Percentiles rank a stretch among this genome's conserved stretches.
Evolutionary conservation across 192 early-diverging fungal species (phyloP).

Genomic region (Glomus cerebriforme): DNA sequence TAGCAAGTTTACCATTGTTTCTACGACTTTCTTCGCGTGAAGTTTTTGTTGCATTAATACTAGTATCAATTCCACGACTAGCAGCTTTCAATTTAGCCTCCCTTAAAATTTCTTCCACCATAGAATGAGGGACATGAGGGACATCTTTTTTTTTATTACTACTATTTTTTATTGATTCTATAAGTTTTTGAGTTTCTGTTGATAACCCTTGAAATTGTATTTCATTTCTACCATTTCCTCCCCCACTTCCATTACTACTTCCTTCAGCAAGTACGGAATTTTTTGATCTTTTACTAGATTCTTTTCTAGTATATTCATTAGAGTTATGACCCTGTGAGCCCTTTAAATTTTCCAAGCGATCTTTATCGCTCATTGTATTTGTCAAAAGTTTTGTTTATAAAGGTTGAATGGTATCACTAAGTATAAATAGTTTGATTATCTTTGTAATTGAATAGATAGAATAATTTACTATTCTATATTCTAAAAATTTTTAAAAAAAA

Average conservation of each 20-base stretch:
- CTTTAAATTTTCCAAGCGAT: neutral
- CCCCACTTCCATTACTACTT: neutral
- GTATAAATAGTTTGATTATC: no score
- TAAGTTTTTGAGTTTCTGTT: slow-evolving; percentile 18
- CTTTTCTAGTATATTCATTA: neutral
- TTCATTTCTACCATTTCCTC: neutral
- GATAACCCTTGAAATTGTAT: neutral
- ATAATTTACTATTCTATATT: no score
- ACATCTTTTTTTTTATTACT: neutral
- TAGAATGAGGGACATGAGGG: neutral
- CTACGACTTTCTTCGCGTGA: neutral
- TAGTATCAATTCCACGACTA: neutral
- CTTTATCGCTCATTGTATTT: neutral
- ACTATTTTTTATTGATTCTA: slow-evolving; percentile 4
- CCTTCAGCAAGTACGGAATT: neutral
- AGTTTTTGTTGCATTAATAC: neutral
- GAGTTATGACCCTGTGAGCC: neutral
- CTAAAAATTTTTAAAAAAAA: no score
- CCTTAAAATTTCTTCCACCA: slow-evolving; percentile 21
- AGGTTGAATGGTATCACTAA: no score
- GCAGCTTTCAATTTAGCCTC: slow-evolving; percentile 13
- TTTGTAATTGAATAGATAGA: neutral
- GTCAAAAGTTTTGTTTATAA: neutral
- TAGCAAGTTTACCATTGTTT: neutral
- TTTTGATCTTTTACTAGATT: neutral